Base-by-base conservation (phyloP, 2,329 filamentous ascomycete species). In the Phoma sp. region DNA sequence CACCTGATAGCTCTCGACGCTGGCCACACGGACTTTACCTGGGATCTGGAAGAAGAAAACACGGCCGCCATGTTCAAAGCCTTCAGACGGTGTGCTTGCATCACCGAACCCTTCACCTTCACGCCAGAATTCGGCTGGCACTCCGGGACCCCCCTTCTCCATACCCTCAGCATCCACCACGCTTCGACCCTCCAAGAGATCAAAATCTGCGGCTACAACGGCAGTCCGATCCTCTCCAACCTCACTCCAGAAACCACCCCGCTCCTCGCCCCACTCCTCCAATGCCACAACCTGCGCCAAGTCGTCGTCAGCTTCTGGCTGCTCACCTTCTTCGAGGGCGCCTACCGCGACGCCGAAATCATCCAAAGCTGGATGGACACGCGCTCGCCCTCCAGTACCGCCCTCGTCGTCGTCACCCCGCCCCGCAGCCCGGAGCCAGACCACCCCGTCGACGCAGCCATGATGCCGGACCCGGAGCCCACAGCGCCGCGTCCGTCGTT, bases 151-250 rank as follows among this genome's bases (percentile, higher is more conserved):
- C 75, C 78, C 0, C 71, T 80, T 46, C 67, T 79, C 1, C 70
- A 78, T 55, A 77, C 72, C 0, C 68, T 80, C 8, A 77, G 77
- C 6, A 65, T 74, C 0, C 72, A 74, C 53, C 76, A 79, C 53
- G 71, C 74, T 5, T 57, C 53, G 7, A 79, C 75, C 1, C 56
- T 80, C 11, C 71, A 70, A 18, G 78, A 80, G 57, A 72, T 81
- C 43, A 81, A 80, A 53, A 75, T 81, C 38, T 80, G 78, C 52
- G 79, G 78, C 30, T 80, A 78, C 62, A 74, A 74, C 44, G 78
- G 78, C 33, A 70, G 74, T 11, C 74, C 78, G 0, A 68, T 78
- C 1, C 70, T 80, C 27, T 75, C 74, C 4, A 40, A 66, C 4
- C 67, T 72, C 7, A 76, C 73, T 0, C 62, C 73, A 0, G 75